A percentile compares a stretch with the other conserved stretches of the same genome.
These are phyloP conservation scores for Suillus discolor DNA, from an alignment of 768 basidiomycete species.

Conservation along the genomic window DNA sequence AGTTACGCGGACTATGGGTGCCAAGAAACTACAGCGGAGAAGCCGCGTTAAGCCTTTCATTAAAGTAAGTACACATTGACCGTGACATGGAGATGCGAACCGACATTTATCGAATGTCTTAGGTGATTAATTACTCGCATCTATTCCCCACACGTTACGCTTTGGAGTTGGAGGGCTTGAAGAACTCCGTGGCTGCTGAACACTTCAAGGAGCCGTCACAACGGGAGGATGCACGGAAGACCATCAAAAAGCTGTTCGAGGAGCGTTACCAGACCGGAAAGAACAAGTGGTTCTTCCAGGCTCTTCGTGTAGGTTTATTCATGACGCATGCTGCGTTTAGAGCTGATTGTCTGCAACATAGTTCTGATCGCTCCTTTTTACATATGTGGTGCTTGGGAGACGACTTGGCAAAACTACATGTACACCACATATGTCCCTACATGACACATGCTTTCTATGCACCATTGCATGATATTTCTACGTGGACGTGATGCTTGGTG, in stretches of 20 bases:
- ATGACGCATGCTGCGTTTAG: background rate
- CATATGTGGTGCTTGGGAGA: slow-evolving; percentile 19
- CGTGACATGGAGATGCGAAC: background rate
- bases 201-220: slow-evolving; percentile 98
- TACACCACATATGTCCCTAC: slow-evolving; percentile 35
- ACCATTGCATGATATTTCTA: slow-evolving; percentile 16
- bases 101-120: background rate
- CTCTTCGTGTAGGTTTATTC: slow-evolving; percentile 64
- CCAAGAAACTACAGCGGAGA: slow-evolving; percentile 89
- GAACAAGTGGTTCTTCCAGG: slow-evolving; percentile 98
- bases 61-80: slow-evolving; percentile 63
- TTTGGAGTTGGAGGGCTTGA: slow-evolving; percentile 93
- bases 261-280: slow-evolving; percentile 92
- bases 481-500: background rate
- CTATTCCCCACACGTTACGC: slow-evolving; percentile 99
- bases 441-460: slow-evolving; percentile 29
- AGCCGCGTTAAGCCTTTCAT: slow-evolving; percentile 99
- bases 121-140: slow-evolving; percentile 98
- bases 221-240: slow-evolving; percentile 94
- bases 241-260: slow-evolving; percentile 94
- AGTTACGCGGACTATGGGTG: slow-evolving; percentile 96
- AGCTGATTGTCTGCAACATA: slow-evolving; percentile 18
- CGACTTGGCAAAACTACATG: slow-evolving; percentile 39
- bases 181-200: slow-evolving; percentile 80
- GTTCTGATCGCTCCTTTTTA: slow-evolving; percentile 36